Evolutionary conservation across 495 filamentous ascomycete genomes (phyloP).

Genomic region (Podospora pseudopauciseta): DNA sequence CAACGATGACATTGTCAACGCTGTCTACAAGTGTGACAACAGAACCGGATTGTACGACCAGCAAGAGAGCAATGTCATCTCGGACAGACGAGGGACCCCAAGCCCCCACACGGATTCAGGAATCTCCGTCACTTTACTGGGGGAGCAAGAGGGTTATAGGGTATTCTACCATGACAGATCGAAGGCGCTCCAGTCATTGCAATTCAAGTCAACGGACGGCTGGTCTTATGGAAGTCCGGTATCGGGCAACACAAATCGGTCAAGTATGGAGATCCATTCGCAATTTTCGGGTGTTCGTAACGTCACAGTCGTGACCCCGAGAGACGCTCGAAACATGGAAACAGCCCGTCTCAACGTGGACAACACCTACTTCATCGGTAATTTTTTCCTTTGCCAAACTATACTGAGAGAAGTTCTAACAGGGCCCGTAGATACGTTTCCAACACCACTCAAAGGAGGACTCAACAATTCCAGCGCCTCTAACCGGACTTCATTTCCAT

Average conservation of each 20-base stretch:
- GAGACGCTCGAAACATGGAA: conserved; percentile 26
- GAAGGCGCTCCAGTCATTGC: conserved; percentile 23
- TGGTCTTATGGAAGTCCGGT: conserved; percentile 27
- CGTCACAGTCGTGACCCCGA: conserved; percentile 25
- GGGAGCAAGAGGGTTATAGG: conserved; percentile 27
- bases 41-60: conserved; percentile 23
- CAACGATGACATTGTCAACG: conserved; percentile 31
- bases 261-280: conserved; percentile 23
- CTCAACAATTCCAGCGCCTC: conserved; percentile 25
- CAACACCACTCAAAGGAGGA: conserved; percentile 16
- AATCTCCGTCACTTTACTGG: conserved; percentile 26
- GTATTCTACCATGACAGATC: conserved; percentile 30
- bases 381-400: conserved; percentile 2
- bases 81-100: conserved; percentile 18
- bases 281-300: conserved; percentile 24
- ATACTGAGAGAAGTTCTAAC: background rate
- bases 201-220: conserved; percentile 19
- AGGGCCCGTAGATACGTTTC: conserved; percentile 25
- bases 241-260: conserved; percentile 23
- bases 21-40: conserved; percentile 29
- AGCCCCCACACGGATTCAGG: conserved; percentile 20
- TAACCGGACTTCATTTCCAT: conserved; percentile 13
- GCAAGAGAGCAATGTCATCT: conserved; percentile 23
- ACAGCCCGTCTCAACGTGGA: conserved; percentile 22
- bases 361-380: conserved; percentile 27